phyloP scores from a whole-genome alignment of 306 rosid species.

The Leucaena leucocephala region DNA sequence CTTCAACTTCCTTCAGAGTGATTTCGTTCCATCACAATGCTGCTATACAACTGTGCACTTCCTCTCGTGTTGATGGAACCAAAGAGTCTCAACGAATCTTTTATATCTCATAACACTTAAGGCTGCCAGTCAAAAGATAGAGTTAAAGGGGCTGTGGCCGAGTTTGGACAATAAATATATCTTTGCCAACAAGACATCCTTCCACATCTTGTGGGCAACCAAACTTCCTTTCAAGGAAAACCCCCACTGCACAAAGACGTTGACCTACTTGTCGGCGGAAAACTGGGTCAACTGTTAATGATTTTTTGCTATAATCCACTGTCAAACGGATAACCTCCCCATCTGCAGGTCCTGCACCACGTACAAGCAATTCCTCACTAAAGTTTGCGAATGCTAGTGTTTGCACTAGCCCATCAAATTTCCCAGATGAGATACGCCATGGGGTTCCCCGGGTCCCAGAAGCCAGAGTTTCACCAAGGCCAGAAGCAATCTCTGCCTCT shows the following conservation, averaged over 20 bases:
- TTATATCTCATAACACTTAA: background rate
- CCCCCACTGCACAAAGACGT: constrained; percentile 86
- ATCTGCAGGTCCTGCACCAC: constrained; percentile 78
- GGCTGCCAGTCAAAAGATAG: background rate
- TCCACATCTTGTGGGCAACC: constrained; percentile 91
- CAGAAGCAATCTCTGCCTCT: constrained; percentile 94
- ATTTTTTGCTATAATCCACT: constrained; percentile 91
- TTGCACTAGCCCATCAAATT: constrained; percentile 72
- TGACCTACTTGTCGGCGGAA: constrained; percentile 83
- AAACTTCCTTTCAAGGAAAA: constrained; percentile 83
- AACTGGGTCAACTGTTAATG: constrained; percentile 67
- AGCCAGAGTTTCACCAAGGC: constrained; percentile 97
- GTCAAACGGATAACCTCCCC: constrained; percentile 84
- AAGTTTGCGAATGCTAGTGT: constrained; percentile 91
- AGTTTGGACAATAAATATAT: constrained; percentile 83
- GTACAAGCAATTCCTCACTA: constrained; percentile 83
- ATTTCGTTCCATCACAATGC: constrained; percentile 26
- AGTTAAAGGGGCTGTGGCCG: constrained; percentile 79
- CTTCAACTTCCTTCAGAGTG: constrained; percentile 9
- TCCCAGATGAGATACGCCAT: constrained; percentile 84
- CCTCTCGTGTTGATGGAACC: background rate
- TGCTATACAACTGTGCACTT: background rate
- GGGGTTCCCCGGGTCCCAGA: constrained; percentile 96
- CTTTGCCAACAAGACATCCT: constrained; percentile 88
- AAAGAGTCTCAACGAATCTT: constrained; percentile 1